Percentiles rank a stretch among this genome's conserved stretches.
Evolutionary conservation across 139 green algal species (phyloP).

Genomic region (Chlorella sp.): DNA sequence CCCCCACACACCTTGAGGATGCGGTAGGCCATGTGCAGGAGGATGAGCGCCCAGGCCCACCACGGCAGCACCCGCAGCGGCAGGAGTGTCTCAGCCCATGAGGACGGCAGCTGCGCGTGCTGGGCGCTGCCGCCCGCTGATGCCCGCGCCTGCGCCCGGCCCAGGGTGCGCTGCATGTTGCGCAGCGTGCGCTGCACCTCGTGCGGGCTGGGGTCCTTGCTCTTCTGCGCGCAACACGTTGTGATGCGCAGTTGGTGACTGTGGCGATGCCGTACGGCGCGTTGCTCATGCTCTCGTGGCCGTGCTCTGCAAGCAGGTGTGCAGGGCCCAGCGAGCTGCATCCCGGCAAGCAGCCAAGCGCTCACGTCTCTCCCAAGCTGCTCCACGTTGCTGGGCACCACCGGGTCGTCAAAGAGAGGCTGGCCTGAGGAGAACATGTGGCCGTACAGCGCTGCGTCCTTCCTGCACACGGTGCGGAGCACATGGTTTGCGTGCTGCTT

Average conservation of each 20-base stretch:
- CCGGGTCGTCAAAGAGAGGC: slow-evolving; percentile 8
- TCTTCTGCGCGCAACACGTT: background rate
- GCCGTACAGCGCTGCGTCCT: slow-evolving; percentile 14
- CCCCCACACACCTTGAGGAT: slow-evolving; percentile 16
- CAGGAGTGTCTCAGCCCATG: too few relatives aligned
- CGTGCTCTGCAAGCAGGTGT: too few relatives aligned
- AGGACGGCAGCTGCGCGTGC: background rate
- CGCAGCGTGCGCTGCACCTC: slow-evolving; percentile 14
- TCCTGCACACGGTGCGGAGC: slow-evolving; percentile 13
- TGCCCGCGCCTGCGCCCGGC: background rate
- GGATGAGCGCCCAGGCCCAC: slow-evolving; percentile 28
- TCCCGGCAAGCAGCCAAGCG: background rate
- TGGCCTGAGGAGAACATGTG: slow-evolving; percentile 7
- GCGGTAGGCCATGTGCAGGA: slow-evolving; percentile 19
- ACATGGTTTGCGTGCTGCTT: too few relatives aligned
- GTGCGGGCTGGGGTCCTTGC: background rate
- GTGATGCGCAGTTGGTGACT: background rate
- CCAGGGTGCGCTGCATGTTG: slow-evolving; percentile 14
- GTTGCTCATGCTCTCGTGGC: background rate
- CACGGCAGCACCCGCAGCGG: slow-evolving; percentile 18
- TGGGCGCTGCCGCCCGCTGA: background rate
- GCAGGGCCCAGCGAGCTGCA: background rate
- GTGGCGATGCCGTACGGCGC: background rate
- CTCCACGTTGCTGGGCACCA: background rate
- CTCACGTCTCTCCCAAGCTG: background rate